Percentiles rank a stretch among this genome's conserved stretches.
Conservation (phyloP, 2,329 filamentous ascomycete species). For the Diaporthe nobilis region DNA sequence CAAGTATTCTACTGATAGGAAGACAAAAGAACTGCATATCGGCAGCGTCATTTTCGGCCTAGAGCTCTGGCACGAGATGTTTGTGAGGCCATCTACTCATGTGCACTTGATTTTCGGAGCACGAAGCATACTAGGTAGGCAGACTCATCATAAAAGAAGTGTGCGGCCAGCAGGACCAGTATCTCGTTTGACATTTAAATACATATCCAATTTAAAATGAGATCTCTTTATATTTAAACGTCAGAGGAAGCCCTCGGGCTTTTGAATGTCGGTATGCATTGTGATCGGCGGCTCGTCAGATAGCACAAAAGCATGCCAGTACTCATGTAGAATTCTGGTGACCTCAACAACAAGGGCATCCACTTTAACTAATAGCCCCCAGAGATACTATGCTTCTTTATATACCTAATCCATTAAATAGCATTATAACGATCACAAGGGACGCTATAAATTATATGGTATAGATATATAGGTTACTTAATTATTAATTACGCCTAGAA, state of each 20-base stretch:
- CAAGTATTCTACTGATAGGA: not conserved
- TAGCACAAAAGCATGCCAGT: not conserved
- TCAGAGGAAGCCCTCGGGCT: no score
- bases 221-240: no score
- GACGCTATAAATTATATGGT: no score
- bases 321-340: not conserved
- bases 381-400: no score
- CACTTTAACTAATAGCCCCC: not conserved
- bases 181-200: no score
- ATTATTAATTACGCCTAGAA: no score
- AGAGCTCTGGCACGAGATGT: not conserved
- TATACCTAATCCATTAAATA: no score
- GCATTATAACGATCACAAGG: no score
- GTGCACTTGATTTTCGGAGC: slow-evolving; percentile 24
- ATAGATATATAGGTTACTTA: no score
- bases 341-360: not conserved
- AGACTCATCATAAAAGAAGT: slow-evolving; percentile 21
- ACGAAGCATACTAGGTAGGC: slow-evolving; percentile 9
- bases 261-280: not conserved
- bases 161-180: slow-evolving; percentile 46
- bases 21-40: not conserved
- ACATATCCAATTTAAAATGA: no score
- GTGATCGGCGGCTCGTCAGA: slow-evolving; percentile 1
- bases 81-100: not conserved
- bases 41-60: not conserved